Conservation (phyloP, 73 alveolate genomes). For the Tetrahymena malaccensis region DNA sequence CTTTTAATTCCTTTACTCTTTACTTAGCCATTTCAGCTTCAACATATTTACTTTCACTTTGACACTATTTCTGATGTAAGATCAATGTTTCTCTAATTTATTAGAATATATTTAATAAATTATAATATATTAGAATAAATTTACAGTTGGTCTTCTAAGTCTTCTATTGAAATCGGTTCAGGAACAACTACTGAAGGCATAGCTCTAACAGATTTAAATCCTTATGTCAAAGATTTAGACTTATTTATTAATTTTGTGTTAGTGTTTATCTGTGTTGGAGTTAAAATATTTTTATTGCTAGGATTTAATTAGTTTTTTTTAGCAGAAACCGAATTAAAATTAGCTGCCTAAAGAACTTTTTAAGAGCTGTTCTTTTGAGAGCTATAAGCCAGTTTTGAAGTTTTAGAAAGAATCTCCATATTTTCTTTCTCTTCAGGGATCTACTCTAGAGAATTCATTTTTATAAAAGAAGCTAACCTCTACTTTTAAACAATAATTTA, state of each 20-base stretch:
- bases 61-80: conserved; percentile 38
- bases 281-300: not conserved
- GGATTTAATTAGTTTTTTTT: not conserved
- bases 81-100: not conserved
- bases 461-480: not conserved
- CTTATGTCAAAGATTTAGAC: not conserved
- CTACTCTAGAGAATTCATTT: not conserved
- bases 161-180: not conserved
- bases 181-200: not conserved
- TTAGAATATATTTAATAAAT: not conserved
- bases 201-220: not conserved
- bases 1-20: conserved; percentile 47
- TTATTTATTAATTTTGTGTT: not conserved
- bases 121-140: not conserved
- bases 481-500: not conserved
- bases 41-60: conserved; percentile 50
- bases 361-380: not conserved
- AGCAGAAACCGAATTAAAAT: not conserved
- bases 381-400: not conserved
- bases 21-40: conserved; percentile 68
- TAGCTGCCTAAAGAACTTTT: not conserved
- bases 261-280: not conserved
- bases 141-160: not conserved
- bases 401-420: not conserved
- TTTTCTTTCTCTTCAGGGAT: not conserved